Evolutionary conservation across 192 early-diverging fungal genomes (phyloP), one percentile per base, ranked within the genome.

Genomic region (Mortierella hygrophila): DNA sequence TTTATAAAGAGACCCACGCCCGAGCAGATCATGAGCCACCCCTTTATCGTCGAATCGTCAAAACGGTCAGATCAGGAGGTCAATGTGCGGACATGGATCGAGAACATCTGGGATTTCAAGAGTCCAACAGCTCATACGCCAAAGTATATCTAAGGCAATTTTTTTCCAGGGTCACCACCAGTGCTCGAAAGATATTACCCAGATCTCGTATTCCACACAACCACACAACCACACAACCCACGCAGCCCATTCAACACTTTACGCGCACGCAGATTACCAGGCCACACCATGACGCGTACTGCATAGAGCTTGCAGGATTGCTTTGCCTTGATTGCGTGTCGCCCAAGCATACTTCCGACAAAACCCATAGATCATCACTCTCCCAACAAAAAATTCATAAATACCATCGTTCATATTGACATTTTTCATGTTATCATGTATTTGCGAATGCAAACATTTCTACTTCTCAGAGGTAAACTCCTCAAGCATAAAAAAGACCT

Each of bases 1-100:
- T 93, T 94, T 20, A 82, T 81, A 21, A 85, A 87, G 20, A 88
- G 96, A 16, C 96, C 95, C 0, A 92, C 93, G 20, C 95, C 96
- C 0, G 83, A 90, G 63, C 90, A 92, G 78, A 93, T 97, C 80
- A 85, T 95, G 46, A 75, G 89, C 32, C 95, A 96, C 82, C 92
- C 93, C 6, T 95, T 96, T 72, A 94, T 97, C 70, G 81, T 87
- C 60, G 92, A 88, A 52, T 92, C 93, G 55, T 91, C 89, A 57
- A 74, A 81, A 68, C 69, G 78, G n/a, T 26, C 77, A 18, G 82
- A 89, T 41, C 90, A 90, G 68, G 88, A 89, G 49, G 89, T 96
- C 40, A 92, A 95, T 60, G 88, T 96, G 40, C 91, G 92, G 60
- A 85, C 90, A 49, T 96, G 95, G 95, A 92, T 96, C 41, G 90